Evolutionary conservation across 179 eudicot species (phyloP).

Genomic region (Amaranthus tricolor): DNA sequence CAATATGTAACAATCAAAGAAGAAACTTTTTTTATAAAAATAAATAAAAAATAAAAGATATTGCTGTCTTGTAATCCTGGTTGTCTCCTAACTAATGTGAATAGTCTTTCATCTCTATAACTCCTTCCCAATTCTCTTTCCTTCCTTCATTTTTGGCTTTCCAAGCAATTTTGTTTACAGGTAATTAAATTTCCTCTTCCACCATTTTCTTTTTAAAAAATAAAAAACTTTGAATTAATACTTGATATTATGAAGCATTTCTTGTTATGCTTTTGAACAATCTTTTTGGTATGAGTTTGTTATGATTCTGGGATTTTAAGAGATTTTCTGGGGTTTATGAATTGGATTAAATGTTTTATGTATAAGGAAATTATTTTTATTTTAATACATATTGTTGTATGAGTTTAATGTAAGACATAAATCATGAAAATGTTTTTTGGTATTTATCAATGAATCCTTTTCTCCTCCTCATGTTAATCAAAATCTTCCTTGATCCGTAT

Average conservation of each 20-base stretch:
- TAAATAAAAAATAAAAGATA: not conserved
- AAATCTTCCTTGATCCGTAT: too few relatives aligned
- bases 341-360: too few relatives aligned
- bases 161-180: conserved; percentile 15
- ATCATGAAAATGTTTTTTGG: conserved; percentile 4
- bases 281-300: not conserved
- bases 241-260: not conserved
- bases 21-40: not conserved
- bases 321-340: not conserved
- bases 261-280: not conserved
- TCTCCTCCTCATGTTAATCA: too few relatives aligned
- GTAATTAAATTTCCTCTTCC: conserved; percentile 11
- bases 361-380: not conserved
- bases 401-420: conserved; percentile 7
- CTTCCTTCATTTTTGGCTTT: conserved; percentile 25
- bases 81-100: conserved; percentile 19
- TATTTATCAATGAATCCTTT: not conserved
- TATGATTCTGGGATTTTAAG: not conserved
- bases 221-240: not conserved
- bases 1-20: not conserved
- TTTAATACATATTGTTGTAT: not conserved
- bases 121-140: conserved; percentile 21
- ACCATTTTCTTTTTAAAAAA: not conserved
- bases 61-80: conserved; percentile 18
- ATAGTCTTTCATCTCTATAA: conserved; percentile 28